Base-by-base conservation (phyloP, 352 stramenopile genomes). In the Blastocystis sp. region DNA sequence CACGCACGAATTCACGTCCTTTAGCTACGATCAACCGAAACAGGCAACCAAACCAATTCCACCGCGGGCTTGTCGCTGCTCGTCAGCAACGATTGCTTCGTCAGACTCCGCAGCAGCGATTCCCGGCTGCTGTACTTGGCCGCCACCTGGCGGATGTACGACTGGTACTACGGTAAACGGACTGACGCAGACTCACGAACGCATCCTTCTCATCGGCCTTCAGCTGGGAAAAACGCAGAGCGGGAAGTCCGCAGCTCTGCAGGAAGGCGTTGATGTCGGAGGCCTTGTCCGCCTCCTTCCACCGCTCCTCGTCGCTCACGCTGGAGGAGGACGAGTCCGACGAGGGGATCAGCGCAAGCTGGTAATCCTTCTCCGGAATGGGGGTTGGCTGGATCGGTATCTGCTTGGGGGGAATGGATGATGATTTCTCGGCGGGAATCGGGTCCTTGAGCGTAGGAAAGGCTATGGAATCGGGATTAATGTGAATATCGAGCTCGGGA, bases 401-500 rank as follows among this genome's bases (percentile, higher is more conserved):
- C 40, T 65, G 11, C 53, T 81, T 64, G 21, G 71, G 71, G 2
- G 23, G 19, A 9, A 17, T 9, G 4, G 52, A n/a, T 59, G n/a
- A 19, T 53, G 52, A 3, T 7, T 17, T 28, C 23, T 23, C 10
- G 9, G 7, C 9, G 28, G 28, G 19, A 34, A 34, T n/a, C 19
- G 53, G 14, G 10, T 45, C 28, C 10, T 59, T 45, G 9, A 17
- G 52, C 23, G 53, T 3, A 11, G 23, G 1, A 70, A 59, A 19
- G 9, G 61, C 38, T 53, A 69, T 4, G 7, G 23, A 41, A 19
- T 62, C 40, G 65, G 56, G 60, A 17, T 34, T 9, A 53, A 67
- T 69, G n/a, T 84, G 74, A 67, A 84, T 64, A 67, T 84, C 60
- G 17, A 84, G 74, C 9, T 84, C 53, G 7, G 74, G 74, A 84